phyloP scores from a whole-genome alignment of 768 basidiomycete genomes.

The Podaxis pistillaris region DNA sequence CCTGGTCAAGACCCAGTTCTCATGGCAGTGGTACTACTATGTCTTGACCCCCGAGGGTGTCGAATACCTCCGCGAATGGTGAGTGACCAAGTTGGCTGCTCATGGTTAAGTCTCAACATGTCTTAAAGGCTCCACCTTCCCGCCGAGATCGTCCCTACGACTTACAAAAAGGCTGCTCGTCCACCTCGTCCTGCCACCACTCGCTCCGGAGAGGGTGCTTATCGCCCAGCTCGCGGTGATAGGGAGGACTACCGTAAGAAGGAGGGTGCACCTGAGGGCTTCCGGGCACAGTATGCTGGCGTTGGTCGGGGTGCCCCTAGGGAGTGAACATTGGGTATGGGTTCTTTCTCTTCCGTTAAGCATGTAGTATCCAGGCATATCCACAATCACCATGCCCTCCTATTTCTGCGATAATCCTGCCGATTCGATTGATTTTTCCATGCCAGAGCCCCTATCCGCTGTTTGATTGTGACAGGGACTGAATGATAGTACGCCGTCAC shows the following conservation, averaged over 20 bases:
- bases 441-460: conserved; percentile 39
- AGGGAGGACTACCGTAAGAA: conserved; percentile 93
- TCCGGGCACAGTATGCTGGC: conserved; percentile 84
- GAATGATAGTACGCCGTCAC: neutral
- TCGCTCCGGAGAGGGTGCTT: conserved; percentile 72
- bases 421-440: conserved; percentile 34
- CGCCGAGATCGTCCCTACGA: conserved; percentile 92
- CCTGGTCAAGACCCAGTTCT: conserved; percentile 98
- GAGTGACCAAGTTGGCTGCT: conserved; percentile 19
- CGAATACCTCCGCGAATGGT: conserved; percentile 93
- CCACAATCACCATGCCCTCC: conserved; percentile 17
- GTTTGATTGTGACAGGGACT: neutral
- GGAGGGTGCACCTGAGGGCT: conserved; percentile 87
- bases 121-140: conserved; percentile 86
- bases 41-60: conserved; percentile 95
- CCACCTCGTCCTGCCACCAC: conserved; percentile 78
- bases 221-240: conserved; percentile 86
- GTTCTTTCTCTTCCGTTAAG: neutral
- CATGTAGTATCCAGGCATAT: conserved; percentile 23
- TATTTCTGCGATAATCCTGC: neutral
- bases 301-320: conserved; percentile 87
- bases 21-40: conserved; percentile 99
- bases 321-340: conserved; percentile 41
- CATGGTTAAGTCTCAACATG: neutral
- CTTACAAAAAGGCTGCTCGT: conserved; percentile 95